phyloP scores from a whole-genome alignment of 768 basidiomycete genomes.

The Neoboletus magnificus region DNA sequence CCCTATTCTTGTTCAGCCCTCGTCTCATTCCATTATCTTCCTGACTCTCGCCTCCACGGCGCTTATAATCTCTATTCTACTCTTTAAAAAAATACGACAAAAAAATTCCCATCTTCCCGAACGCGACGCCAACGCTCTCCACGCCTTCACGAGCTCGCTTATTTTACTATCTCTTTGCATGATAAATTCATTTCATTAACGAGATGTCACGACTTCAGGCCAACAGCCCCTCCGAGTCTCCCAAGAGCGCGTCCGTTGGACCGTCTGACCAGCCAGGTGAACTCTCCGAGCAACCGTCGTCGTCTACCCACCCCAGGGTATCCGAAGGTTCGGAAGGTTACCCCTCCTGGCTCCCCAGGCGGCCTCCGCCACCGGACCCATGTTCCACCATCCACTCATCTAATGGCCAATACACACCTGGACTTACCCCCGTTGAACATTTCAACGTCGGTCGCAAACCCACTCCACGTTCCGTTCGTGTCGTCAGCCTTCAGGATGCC shows the following conservation, averaged over 20 bases:
- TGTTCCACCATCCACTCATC: slow-evolving; percentile 65
- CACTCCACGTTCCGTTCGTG: slow-evolving; percentile 77
- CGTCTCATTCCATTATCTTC: slow-evolving; percentile 16
- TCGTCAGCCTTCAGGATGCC: slow-evolving; percentile 65
- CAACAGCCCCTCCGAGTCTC: slow-evolving; percentile 29
- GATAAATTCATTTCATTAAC: slow-evolving; percentile 30
- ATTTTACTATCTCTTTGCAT: slow-evolving; percentile 30
- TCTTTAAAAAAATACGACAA: slow-evolving; percentile 18
- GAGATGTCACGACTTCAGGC: slow-evolving; percentile 37
- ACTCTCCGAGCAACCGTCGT: slow-evolving; percentile 34
- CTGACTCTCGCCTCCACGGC: slow-evolving; percentile 20
- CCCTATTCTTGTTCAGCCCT: slow-evolving; percentile 25
- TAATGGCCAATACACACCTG: slow-evolving; percentile 37
- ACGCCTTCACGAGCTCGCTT: slow-evolving; percentile 29
- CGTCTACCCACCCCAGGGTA: slow-evolving; percentile 32
- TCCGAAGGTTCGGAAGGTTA: slow-evolving; percentile 62
- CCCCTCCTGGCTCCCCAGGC: slow-evolving; percentile 79
- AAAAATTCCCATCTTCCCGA: slow-evolving; percentile 15
- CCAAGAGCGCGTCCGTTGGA: slow-evolving; percentile 26
- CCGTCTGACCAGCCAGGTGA: slow-evolving; percentile 29
- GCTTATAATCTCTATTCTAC: slow-evolving; percentile 16
- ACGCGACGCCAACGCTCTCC: slow-evolving; percentile 35
- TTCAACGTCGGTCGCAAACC: slow-evolving; percentile 63
- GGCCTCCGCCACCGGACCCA: slow-evolving; percentile 75
- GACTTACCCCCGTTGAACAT: slow-evolving; percentile 30